A percentile compares a stretch with the other conserved stretches of the same genome.
Evolutionary conservation across 345 rosid genomes (phyloP).

Genomic region (Dovyalis caffra): DNA sequence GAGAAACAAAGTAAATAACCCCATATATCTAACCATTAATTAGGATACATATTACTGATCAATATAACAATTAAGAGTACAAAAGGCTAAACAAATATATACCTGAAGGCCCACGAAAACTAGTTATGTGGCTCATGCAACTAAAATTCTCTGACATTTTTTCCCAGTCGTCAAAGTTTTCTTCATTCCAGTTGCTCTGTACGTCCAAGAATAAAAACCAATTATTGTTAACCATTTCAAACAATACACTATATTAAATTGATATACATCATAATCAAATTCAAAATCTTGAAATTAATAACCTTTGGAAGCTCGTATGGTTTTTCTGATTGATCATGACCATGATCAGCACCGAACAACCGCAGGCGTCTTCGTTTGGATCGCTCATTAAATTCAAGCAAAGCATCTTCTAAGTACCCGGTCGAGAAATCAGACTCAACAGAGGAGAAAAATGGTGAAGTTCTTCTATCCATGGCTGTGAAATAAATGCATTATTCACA

Average conservation of each 20-base stretch:
- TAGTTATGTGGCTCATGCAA: slow-evolving; percentile 41
- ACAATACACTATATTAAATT: background rate
- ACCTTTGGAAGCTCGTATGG: slow-evolving; percentile 31
- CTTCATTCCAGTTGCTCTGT: slow-evolving; percentile 57
- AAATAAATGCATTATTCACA: background rate
- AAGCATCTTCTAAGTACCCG: slow-evolving; percentile 87
- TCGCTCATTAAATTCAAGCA: slow-evolving; percentile 58
- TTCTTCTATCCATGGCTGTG: slow-evolving; percentile 49
- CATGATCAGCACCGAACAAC: slow-evolving; percentile 24
- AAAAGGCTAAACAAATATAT: background rate
- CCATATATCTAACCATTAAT: too few species aligned
- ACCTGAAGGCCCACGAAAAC: slow-evolving; percentile 43
- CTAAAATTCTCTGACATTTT: slow-evolving; percentile 52
- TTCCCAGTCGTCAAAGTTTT: slow-evolving; percentile 43
- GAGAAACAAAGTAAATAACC: background rate
- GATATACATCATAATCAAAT: background rate
- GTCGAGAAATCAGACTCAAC: slow-evolving; percentile 60
- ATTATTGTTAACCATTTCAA: background rate
- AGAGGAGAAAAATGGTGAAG: slow-evolving; percentile 39
- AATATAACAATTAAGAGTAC: background rate
- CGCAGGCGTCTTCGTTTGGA: slow-evolving; percentile 68
- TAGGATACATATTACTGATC: background rate
- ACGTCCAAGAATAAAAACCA: background rate
- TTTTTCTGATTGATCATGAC: slow-evolving; percentile 14
- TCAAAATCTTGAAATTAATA: background rate